These are phyloP conservation scores for Cercospora zeae-maydis DNA, from an alignment of 2,329 filamentous ascomycete genomes.

Conservation along the genomic window DNA sequence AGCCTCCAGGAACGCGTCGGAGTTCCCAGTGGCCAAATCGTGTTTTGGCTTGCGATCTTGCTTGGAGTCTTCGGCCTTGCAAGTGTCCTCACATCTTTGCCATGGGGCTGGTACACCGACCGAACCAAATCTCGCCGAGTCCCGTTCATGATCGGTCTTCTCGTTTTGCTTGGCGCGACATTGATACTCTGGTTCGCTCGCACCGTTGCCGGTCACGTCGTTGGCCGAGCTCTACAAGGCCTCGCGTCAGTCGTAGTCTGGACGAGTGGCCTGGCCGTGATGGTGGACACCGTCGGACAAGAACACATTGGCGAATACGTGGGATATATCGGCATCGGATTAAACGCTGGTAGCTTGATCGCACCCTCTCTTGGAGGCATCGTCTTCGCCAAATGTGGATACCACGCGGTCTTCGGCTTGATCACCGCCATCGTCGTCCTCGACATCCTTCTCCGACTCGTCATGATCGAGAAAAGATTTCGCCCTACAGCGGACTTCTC, in stretches of 20 bases:
- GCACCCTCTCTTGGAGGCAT: slow-evolving; percentile 65
- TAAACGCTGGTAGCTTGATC: slow-evolving; percentile 60
- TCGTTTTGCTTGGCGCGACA: slow-evolving; percentile 60
- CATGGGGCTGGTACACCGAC: slow-evolving; percentile 57
- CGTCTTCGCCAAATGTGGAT: slow-evolving; percentile 54
- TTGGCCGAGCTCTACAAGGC: slow-evolving; percentile 64
- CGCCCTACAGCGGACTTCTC: background rate
- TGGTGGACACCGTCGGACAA: slow-evolving; percentile 65
- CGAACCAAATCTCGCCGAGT: slow-evolving; percentile 56
- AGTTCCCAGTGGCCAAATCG: slow-evolving; percentile 41
- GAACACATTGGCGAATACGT: slow-evolving; percentile 60
- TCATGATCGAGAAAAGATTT: slow-evolving; percentile 22
- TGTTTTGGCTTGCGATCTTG: slow-evolving; percentile 66
- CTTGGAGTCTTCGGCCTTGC: slow-evolving; percentile 67
- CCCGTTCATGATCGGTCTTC: slow-evolving; percentile 60
- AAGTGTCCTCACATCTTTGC: slow-evolving; percentile 50
- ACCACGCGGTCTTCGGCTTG: slow-evolving; percentile 26
- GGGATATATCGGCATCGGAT: slow-evolving; percentile 61
- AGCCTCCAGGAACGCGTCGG: slow-evolving; percentile 15
- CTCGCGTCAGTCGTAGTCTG: slow-evolving; percentile 66
- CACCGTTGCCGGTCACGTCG: slow-evolving; percentile 57
- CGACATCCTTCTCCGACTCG: slow-evolving; percentile 22
- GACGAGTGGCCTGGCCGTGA: slow-evolving; percentile 66
- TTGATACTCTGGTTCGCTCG: slow-evolving; percentile 61
- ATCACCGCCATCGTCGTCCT: slow-evolving; percentile 18